Percentiles rank a stretch among this genome's conserved stretches.
phyloP scores from a whole-genome alignment of 257 asterid genomes.

The Rauvolfia tetraphylla region DNA sequence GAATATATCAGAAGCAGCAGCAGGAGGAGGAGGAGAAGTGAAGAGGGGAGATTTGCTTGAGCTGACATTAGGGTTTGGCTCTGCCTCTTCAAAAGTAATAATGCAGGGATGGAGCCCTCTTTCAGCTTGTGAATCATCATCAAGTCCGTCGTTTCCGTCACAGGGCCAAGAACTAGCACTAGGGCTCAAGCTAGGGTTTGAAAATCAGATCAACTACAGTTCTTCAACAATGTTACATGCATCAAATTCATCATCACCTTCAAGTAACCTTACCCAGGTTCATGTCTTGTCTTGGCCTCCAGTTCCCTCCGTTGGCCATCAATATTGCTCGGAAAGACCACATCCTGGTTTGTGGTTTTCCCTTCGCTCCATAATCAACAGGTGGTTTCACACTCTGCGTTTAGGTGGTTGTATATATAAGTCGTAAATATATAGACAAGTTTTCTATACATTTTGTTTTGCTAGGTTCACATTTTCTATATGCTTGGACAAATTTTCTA shows the following conservation, averaged over 20 bases:
- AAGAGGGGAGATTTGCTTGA: constrained; percentile 1
- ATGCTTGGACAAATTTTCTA: too few species aligned
- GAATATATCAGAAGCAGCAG: neutral
- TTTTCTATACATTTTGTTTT: too few species aligned
- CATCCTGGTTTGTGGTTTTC: constrained; percentile 13
- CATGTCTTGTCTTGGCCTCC: neutral
- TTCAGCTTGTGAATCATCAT: neutral
- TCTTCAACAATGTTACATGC: neutral
- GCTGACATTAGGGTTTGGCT: constrained; percentile 8
- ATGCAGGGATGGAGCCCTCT: neutral
- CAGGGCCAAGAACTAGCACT: constrained; percentile 8
- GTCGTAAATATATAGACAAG: too few species aligned
- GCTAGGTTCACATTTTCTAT: too few species aligned
- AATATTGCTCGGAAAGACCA: constrained; percentile 4
- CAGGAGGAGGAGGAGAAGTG: neutral
- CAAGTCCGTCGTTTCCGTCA: neutral
- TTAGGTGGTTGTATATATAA: neutral
- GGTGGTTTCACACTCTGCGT: neutral
- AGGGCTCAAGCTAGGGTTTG: constrained; percentile 9
- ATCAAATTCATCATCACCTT: neutral
- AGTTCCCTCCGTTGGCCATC: neutral
- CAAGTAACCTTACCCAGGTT: neutral
- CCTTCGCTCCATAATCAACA: constrained; percentile 7
- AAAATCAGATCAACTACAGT: neutral
- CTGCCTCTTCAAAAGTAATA: neutral